A percentile compares a stretch with the other conserved stretches of the same genome.
Conservation (phyloP, 495 filamentous ascomycete species). For the Xylaria longipes region DNA sequence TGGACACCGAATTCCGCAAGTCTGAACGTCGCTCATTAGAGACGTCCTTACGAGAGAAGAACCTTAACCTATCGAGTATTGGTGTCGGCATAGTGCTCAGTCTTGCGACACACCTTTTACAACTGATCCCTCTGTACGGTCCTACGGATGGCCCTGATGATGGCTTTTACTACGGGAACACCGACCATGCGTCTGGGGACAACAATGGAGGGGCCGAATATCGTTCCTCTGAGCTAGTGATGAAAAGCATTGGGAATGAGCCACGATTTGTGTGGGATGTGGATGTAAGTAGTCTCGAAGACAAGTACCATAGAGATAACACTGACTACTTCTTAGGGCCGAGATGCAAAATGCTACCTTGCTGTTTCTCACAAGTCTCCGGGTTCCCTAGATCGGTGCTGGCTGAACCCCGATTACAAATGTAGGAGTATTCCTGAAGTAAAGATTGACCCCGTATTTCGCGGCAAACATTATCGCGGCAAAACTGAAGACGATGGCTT, state of each 20-base stretch:
- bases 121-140: not conserved
- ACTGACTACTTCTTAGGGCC: not conserved
- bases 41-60: too few species aligned
- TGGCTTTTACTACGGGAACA: not conserved
- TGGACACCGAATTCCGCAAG: not conserved
- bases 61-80: not conserved
- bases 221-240: conserved; percentile 6
- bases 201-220: not conserved
- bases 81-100: not conserved
- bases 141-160: not conserved
- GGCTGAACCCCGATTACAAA: not conserved
- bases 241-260: not conserved
- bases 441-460: not conserved
- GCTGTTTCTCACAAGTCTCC: not conserved
- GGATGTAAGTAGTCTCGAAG: not conserved
- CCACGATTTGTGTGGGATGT: not conserved
- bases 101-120: not conserved
- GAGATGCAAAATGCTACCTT: not conserved
- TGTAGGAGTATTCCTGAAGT: not conserved
- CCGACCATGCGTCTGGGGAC: not conserved
- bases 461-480: not conserved
- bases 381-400: not conserved
- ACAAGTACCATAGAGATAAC: not conserved
- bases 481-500: not conserved
- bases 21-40: not conserved